Conservation (phyloP, 495 filamentous ascomycete species). For the Hypoxylon subgilvum region DNA sequence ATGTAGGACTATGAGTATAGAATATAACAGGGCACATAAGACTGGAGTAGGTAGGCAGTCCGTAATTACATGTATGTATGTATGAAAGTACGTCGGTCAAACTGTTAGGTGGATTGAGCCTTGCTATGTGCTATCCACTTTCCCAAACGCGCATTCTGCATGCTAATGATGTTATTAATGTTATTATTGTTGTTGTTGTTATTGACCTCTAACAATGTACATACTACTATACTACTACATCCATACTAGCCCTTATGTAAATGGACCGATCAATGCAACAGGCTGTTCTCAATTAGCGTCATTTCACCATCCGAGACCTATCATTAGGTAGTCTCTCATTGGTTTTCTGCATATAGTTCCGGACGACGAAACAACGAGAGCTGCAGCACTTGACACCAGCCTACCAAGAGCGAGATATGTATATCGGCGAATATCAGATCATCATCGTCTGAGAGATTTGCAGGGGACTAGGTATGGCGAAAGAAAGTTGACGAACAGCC, state of each 20-base stretch:
- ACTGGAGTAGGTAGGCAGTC: too few relatives aligned
- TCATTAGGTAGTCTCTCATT: slow-evolving; percentile 20
- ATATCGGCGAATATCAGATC: neutral
- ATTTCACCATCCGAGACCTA: slow-evolving; percentile 35
- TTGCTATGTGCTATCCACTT: too few relatives aligned
- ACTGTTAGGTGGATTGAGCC: slow-evolving; percentile 13
- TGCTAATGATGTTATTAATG: slow-evolving; percentile 22
- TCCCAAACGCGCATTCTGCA: slow-evolving; percentile 25
- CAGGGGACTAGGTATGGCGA: neutral
- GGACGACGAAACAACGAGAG: slow-evolving; percentile 32
- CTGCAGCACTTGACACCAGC: too few relatives aligned
- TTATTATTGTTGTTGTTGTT: slow-evolving; percentile 16
- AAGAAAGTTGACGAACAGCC: slow-evolving; percentile 6
- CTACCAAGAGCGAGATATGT: neutral
- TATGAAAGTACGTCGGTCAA: neutral
- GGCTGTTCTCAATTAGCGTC: slow-evolving; percentile 28
- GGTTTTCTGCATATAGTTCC: slow-evolving; percentile 6
- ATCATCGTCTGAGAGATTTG: too few relatives aligned
- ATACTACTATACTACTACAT: neutral
- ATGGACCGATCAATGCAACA: slow-evolving; percentile 25
- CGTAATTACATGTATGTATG: neutral
- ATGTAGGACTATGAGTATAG: neutral
- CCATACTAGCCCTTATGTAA: slow-evolving; percentile 2
- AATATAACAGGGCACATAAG: too few relatives aligned
- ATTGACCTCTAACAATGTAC: slow-evolving; percentile 1